Evolutionary conservation across 1,139 yeast genomes (phyloP).

Genomic region (Barnettozyma hawaiiensis): DNA sequence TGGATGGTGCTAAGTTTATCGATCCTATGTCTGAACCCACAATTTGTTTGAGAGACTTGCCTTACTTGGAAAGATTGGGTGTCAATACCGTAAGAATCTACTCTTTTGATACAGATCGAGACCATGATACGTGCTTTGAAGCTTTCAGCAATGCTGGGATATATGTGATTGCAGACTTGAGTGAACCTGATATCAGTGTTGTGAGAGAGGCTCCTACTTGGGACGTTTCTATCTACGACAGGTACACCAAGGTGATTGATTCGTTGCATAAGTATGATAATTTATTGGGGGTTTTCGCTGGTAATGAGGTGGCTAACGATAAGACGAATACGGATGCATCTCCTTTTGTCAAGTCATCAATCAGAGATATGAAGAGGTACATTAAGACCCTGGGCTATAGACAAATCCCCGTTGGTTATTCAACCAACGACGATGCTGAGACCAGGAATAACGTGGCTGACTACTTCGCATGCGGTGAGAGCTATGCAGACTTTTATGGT

Average conservation of each 20-base stretch:
- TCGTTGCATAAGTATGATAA: slow-evolving; percentile 44
- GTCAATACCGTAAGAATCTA: slow-evolving; percentile 52
- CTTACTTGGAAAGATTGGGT: slow-evolving; percentile 41
- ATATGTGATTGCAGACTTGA: slow-evolving; percentile 48
- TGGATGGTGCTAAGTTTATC: slow-evolving; percentile 36
- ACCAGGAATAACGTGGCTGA: slow-evolving; percentile 42
- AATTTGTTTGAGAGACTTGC: slow-evolving; percentile 47
- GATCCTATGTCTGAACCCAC: slow-evolving; percentile 48
- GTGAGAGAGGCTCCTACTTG: slow-evolving; percentile 46
- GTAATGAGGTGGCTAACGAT: slow-evolving; percentile 55
- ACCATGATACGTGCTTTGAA: slow-evolving; percentile 53
- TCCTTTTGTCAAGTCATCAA: slow-evolving; percentile 58
- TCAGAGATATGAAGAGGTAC: slow-evolving; percentile 50
- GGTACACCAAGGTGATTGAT: slow-evolving; percentile 56
- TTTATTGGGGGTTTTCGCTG: slow-evolving; percentile 54
- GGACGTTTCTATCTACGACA: slow-evolving; percentile 54
- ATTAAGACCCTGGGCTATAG: slow-evolving; percentile 40
- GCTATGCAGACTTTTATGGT: slow-evolving; percentile 48
- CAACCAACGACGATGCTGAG: slow-evolving; percentile 52
- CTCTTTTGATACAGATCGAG: slow-evolving; percentile 43
- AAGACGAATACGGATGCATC: slow-evolving; percentile 44
- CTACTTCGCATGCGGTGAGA: slow-evolving; percentile 45
- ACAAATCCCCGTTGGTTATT: slow-evolving; percentile 54
- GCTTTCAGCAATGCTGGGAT: slow-evolving; percentile 49
- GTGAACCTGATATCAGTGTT: slow-evolving; percentile 49